phyloP scores from a whole-genome alignment of 2,329 filamentous ascomycete species.

The Pseudopyricularia cyperi region DNA sequence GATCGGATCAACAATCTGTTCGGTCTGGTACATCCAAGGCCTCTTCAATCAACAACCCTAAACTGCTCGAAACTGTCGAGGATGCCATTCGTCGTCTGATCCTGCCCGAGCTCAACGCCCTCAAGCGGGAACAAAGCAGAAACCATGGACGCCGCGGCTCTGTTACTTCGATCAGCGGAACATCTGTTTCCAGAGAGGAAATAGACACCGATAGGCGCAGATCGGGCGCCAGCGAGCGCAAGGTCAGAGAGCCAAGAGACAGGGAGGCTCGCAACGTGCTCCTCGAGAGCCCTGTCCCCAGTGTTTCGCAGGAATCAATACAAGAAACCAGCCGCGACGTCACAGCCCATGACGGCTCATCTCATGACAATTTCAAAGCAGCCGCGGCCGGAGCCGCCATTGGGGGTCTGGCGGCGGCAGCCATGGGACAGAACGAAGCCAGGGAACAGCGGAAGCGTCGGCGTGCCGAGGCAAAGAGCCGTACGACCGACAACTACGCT shows the following conservation, averaged over 20 bases:
- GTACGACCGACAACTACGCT: slow-evolving; percentile 28
- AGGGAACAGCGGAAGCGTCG: slow-evolving; percentile 38
- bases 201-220: slow-evolving; percentile 46
- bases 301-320: slow-evolving; percentile 32
- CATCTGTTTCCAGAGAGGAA: slow-evolving; percentile 41
- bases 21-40: slow-evolving; percentile 33
- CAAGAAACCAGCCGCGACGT: slow-evolving; percentile 27
- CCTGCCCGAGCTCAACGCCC: slow-evolving; percentile 76
- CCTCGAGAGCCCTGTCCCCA: slow-evolving; percentile 34
- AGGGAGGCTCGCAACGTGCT: slow-evolving; percentile 43
- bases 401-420: slow-evolving; percentile 20
- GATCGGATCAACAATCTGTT: slow-evolving; percentile 41
- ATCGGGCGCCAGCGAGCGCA: slow-evolving; percentile 42
- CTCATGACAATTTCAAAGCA: slow-evolving; percentile 21
- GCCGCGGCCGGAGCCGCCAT: slow-evolving; percentile 31
- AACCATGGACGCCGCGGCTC: slow-evolving; percentile 59
- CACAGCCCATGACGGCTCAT: slow-evolving; percentile 15
- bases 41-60: slow-evolving; percentile 84
- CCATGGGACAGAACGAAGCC: slow-evolving; percentile 20
- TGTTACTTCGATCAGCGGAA: slow-evolving; percentile 40
- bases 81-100: slow-evolving; percentile 85
- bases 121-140: slow-evolving; percentile 82
- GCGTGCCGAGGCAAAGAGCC: slow-evolving; percentile 35
- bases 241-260: slow-evolving; percentile 30
- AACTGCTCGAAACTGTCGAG: slow-evolving; percentile 80